Evolutionary conservation across 1,284 basidiomycete genomes (phyloP).

Genomic region (Fistulina hepatica): DNA sequence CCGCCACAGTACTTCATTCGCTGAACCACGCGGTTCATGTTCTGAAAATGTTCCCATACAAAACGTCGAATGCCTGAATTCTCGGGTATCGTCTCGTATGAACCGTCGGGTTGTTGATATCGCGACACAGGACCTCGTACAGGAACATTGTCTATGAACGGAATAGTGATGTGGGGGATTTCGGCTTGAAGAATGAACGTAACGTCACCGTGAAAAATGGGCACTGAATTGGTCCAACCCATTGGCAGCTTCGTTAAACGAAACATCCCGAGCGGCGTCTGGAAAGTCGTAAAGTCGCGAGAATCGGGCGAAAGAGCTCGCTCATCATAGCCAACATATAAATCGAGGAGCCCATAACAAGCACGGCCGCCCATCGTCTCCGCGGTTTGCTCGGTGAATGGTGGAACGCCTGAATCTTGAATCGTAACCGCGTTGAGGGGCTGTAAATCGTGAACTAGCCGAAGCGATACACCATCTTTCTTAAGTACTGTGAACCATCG

Average conservation of each 20-base stretch:
- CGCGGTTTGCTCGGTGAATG: neutral
- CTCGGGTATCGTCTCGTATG: conserved; percentile 5
- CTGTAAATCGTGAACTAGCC: conserved; percentile 4
- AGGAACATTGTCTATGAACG: conserved; percentile 21
- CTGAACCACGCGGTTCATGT: conserved; percentile 7
- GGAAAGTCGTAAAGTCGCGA: conserved; percentile 17
- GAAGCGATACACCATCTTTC: neutral
- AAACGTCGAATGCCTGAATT: conserved; percentile 17
- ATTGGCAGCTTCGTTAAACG: conserved; percentile 16
- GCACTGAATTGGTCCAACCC: conserved; percentile 24
- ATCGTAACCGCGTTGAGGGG: conserved; percentile 1
- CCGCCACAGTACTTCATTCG: conserved; percentile 9
- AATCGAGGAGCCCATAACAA: neutral
- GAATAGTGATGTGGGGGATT: conserved; percentile 16
- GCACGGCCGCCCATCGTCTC: neutral
- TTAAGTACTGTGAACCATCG: conserved; percentile 6
- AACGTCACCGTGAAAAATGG: conserved; percentile 21
- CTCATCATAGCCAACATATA: neutral
- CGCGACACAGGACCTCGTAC: conserved; percentile 15
- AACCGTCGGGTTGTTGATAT: conserved; percentile 16
- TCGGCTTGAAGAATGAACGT: conserved; percentile 20
- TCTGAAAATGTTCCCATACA: conserved; percentile 17
- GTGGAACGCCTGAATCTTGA: neutral
- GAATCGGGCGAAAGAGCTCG: conserved; percentile 4
- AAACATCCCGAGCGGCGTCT: conserved; percentile 14